Evolutionary conservation across 1,284 basidiomycete genomes (phyloP), one percentile per base, ranked within the genome.

Genomic region (Macrocystidia cucumis): DNA sequence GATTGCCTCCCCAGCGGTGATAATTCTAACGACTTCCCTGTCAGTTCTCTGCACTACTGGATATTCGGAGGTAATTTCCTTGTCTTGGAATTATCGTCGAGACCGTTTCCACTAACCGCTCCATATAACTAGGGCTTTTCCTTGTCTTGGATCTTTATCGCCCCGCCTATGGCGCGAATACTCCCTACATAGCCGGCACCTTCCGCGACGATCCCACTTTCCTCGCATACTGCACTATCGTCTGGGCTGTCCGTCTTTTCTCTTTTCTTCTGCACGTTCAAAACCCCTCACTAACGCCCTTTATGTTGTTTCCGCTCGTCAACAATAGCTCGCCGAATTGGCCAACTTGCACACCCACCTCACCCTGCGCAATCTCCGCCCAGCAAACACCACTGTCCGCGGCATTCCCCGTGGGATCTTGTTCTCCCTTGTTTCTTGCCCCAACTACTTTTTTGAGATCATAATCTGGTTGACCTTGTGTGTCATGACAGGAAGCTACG

Each of bases 391-490:
- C 5, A 81, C 76, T 40, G 77, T 73, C 39, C 83, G 95, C 39
- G 82, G 75, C 17, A 85, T 97, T 49, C 95, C 96, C 0, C 67
- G 70, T 17, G 95, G 85, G 20, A 90, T 86, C 44, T 90, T 90
- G 2, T 99, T 98, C 62, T 69, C 78, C 40, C 62, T 79, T 25
- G 78, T 96, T 25, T 86, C 88, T 4, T 90, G 79, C 65, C 91
- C 96, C 20, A 98, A 98, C 60, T 98, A 99, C 63, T 83, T 91
- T 55, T 98, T 95, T 55, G 96, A 98, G 62, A 70, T 69, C 19
- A 44, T 96, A 24, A 80, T 69, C 0, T 96, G 95, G 87, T 51
- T 72, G 8, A 67, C 74, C 14, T 69, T 97, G 36, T 74, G 75
- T 17, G 66, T 71, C 23, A 79, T 98, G 74, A 93, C 91, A 2